Evolutionary conservation across 306 rosid genomes (phyloP).

Genomic region (Inga laurina): DNA sequence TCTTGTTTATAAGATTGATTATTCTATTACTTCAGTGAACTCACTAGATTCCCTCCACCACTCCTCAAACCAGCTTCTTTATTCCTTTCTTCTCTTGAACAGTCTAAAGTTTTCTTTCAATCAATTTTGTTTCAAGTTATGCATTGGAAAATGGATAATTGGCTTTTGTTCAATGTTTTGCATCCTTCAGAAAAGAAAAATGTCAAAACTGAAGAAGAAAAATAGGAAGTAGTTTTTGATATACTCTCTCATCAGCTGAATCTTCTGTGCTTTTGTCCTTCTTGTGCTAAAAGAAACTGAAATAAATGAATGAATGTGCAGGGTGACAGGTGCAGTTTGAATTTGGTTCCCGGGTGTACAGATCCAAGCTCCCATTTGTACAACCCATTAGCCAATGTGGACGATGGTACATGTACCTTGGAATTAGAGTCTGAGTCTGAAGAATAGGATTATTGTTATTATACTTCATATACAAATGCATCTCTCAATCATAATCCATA

Average conservation of each 20-base stretch:
- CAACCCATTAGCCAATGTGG: constrained; percentile 85
- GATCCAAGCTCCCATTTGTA: constrained; percentile 71
- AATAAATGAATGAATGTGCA: constrained; percentile 28
- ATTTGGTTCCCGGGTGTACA: constrained; percentile 74
- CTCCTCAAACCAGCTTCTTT: not conserved
- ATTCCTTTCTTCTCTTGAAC: not conserved
- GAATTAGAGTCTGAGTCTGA: constrained; percentile 56
- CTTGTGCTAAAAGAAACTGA: not conserved
- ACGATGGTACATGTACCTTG: constrained; percentile 79
- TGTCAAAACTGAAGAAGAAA: not conserved
- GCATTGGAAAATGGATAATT: not conserved
- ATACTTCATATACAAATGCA: not conserved
- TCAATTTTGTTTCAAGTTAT: not conserved
- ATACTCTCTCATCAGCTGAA: not conserved
- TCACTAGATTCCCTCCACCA: not conserved
- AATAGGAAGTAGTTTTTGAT: not conserved
- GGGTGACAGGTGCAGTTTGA: constrained; percentile 86
- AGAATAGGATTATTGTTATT: constrained; percentile 28
- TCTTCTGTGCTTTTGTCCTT: not conserved
- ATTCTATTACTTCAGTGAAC: not conserved
- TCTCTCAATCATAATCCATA: not conserved
- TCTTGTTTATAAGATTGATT: not conserved
- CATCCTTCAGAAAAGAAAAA: not conserved
- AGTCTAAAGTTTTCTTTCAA: not conserved
- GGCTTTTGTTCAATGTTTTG: not conserved